Evolutionary conservation across 1,139 yeast species (phyloP).

Genomic region (Nakaseomyces bracarensis): DNA sequence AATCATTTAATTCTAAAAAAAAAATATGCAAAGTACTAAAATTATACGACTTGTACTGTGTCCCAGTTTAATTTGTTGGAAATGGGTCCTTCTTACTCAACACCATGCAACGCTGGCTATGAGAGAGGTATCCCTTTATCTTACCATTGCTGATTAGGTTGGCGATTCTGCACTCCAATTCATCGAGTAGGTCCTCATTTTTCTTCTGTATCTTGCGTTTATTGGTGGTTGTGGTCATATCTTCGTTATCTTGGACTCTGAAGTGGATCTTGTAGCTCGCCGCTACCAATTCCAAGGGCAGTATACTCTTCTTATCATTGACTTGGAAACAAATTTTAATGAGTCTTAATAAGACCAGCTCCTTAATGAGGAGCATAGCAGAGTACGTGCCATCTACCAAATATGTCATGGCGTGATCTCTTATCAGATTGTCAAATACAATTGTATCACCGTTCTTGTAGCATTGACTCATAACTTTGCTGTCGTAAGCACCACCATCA

Average conservation of each 20-base stretch:
- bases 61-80: conserved; percentile 38
- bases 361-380: conserved; percentile 47
- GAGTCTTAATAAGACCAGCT: conserved; percentile 45
- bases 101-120: conserved; percentile 64
- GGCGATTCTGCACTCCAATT: conserved; percentile 67
- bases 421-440: conserved; percentile 41
- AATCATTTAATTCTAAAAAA: no score
- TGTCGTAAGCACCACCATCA: conserved; percentile 37
- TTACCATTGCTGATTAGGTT: conserved; percentile 52
- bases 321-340: conserved; percentile 40
- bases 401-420: conserved; percentile 42
- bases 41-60: no score
- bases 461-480: conserved; percentile 38
- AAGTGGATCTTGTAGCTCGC: conserved; percentile 9
- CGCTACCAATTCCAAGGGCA: conserved; percentile 17
- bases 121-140: conserved; percentile 79
- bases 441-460: conserved; percentile 48
- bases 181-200: conserved; percentile 34
- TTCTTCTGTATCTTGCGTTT: conserved; percentile 10
- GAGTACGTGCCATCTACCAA: conserved; percentile 57
- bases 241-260: conserved; percentile 4
- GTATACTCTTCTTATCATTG: conserved; percentile 14
- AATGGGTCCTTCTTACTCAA: conserved; percentile 70
- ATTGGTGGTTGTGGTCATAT: conserved; percentile 11
- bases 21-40: no score